A percentile compares a stretch with the other conserved stretches of the same genome.
These are phyloP conservation scores for Starmera stellimalicola DNA, from an alignment of 1,139 yeast genomes.

Conservation along the genomic window DNA sequence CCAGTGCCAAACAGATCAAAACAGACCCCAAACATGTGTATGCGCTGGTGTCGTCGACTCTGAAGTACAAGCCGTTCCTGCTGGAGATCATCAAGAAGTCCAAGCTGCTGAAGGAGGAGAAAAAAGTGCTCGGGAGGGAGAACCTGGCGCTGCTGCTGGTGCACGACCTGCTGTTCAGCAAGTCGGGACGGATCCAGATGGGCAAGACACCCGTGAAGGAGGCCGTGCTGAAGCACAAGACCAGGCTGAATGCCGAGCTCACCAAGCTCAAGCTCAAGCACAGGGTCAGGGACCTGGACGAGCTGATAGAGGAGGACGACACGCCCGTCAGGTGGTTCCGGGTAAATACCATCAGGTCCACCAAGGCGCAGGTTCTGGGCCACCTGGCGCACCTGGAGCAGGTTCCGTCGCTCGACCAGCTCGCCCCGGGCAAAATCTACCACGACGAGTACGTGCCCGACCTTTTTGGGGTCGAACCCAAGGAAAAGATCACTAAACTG, in stretches of 20 bases:
- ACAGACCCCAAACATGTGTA: slow-evolving; percentile 72
- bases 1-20: slow-evolving; percentile 35
- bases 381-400: slow-evolving; percentile 38
- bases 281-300: slow-evolving; percentile 33
- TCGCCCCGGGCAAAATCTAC: slow-evolving; percentile 50
- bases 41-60: slow-evolving; percentile 73
- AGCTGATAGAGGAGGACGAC: slow-evolving; percentile 43
- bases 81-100: slow-evolving; percentile 55
- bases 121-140: slow-evolving; percentile 25
- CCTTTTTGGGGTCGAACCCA: slow-evolving; percentile 75
- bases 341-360: slow-evolving; percentile 49
- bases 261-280: slow-evolving; percentile 67
- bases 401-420: slow-evolving; percentile 38
- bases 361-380: slow-evolving; percentile 29
- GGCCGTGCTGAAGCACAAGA: slow-evolving; percentile 65
- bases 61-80: slow-evolving; percentile 59
- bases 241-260: slow-evolving; percentile 74
- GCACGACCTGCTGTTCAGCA: slow-evolving; percentile 73
- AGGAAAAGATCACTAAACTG: slow-evolving; percentile 53
- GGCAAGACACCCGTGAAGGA: slow-evolving; percentile 85
- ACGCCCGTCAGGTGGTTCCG: slow-evolving; percentile 91
- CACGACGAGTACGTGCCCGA: slow-evolving; percentile 64
- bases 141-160: slow-evolving; percentile 51
- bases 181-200: slow-evolving; percentile 76
- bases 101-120: slow-evolving; percentile 43